A percentile compares a stretch with the other conserved stretches of the same genome.
phyloP scores from a whole-genome alignment of 148 eudicot species.

The Camellia granthamiana region DNA sequence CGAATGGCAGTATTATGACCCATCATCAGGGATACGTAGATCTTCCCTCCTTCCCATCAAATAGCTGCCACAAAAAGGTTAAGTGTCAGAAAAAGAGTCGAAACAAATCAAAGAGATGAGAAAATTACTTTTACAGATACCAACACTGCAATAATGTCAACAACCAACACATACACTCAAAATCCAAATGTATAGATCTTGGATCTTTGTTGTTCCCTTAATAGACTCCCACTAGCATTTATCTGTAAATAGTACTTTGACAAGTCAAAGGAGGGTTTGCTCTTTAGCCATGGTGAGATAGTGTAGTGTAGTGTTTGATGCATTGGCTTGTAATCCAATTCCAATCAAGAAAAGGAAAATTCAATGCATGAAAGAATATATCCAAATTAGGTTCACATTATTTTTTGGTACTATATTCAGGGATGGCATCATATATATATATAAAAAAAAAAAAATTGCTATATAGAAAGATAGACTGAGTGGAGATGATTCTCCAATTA shows the following conservation, averaged over 20 bases:
- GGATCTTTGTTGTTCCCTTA: neutral
- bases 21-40: constrained; percentile 94
- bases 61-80: constrained; percentile 54
- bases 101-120: neutral
- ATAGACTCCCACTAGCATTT: neutral
- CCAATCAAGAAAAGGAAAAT: neutral
- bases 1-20: constrained; percentile 94
- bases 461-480: neutral
- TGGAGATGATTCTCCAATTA: neutral
- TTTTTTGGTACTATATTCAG: neutral
- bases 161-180: neutral
- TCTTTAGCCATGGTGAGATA: neutral
- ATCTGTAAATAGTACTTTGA: neutral
- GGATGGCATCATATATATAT: neutral
- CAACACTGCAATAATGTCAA: neutral
- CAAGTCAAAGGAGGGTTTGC: constrained; percentile 3
- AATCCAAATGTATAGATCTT: too few relatives aligned
- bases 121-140: neutral
- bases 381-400: neutral
- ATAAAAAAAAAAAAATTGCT: neutral
- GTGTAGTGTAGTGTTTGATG: neutral
- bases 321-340: neutral
- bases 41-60: constrained; percentile 91
- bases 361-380: neutral
- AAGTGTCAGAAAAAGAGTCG: neutral